Evolutionary conservation across 306 rosid genomes (phyloP), one percentile per base, ranked within the genome.

Genomic region (Vicia sativa): DNA sequence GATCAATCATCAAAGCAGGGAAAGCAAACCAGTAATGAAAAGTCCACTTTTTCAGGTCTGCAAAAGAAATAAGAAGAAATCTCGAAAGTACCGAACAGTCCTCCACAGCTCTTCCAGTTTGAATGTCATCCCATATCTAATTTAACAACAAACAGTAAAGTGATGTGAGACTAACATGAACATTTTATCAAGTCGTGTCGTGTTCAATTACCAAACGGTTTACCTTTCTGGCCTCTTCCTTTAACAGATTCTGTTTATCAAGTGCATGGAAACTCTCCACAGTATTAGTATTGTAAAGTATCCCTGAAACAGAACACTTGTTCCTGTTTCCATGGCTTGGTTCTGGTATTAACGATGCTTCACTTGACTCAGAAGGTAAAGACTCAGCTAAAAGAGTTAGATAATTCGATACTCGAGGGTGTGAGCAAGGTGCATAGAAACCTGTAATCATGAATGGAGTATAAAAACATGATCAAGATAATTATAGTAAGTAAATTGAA

Each of bases 91-190:
- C 64, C n/a, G 96, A 77, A 80, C 85, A 71, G 43, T 88, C 96
- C 79, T 88, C 97, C 80, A 86, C 58, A 39, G 96, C 98, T 74
- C 74, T 90, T 74, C 90, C 98, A 56, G 81, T 75, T 76, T 66
- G 80, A 77, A 93, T 85, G 87, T 88, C 98, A 73, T 85, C 88
- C 98, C 98, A 90, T 56, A 93, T 93, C 98, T 93, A 78, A 67
- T 68, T 46, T 55, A 69, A 45, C 71, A 72, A 37, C 29, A 74
- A 61, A 44, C 39, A 19, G 59, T 44, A 72, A 71, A 66, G 50
- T 11, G 61, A 19, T 18, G 52, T 18, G 52, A 80, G 66, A 19
- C 19, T n/a, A 63, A 75, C 16, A 55, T 42, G 21, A 63, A 75
- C 16, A 55, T 42, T 28, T 45, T n/a, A n/a, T n/a, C n/a, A n/a